Evolutionary conservation across 345 rosid species (phyloP), one percentile per base, ranked within the genome.

Genomic region (Populus pruinosa): DNA sequence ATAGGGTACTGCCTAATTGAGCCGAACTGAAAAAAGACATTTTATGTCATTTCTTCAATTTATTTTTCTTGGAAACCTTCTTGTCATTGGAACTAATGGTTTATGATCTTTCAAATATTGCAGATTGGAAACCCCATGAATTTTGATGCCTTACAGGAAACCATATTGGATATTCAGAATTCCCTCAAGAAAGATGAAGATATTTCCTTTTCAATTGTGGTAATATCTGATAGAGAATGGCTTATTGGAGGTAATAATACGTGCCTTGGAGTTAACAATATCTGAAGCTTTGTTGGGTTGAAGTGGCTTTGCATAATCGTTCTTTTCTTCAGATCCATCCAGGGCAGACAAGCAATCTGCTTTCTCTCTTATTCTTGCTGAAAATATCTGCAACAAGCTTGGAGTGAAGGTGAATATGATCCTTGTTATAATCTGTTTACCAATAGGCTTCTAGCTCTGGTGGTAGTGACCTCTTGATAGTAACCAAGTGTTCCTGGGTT

Each of bases 271-370:
- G 80, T 69, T 70, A 43, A 70, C 36, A 41, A 25, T 72, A 66
- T 27, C 1, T 55, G 53, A 73, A 64, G 68, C 71, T 81, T 81
- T 56, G 67, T 35, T 70, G 31, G 2, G 27, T 61, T 39, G 14
- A 81, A 2, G 50, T 77, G 44, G 50, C 20, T 47, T 72, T 70
- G 74, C 36, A 65, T 84, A 76, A 81, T 44, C 55, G 61, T 77
- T 81, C 75, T 69, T 67, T 59, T 87, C 66, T 72, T 72, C 87
- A 93, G 99, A 96, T 87, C 89, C 94, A 69, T 88, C 91, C 73
- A 91, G 86, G 87, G 98, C 99, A 50, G 99, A 93, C 90, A 93
- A 92, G 86, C 94, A 91, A 67, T 89, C 94, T 0, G 94, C 93
- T 66, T 96, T 87, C 79, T 86, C 97, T 85, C 98, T 92, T 86